Percentiles rank a stretch among this genome's conserved stretches.
Conservation (phyloP, 2,329 filamentous ascomycete species). For the Tolypocladium amazonense region DNA sequence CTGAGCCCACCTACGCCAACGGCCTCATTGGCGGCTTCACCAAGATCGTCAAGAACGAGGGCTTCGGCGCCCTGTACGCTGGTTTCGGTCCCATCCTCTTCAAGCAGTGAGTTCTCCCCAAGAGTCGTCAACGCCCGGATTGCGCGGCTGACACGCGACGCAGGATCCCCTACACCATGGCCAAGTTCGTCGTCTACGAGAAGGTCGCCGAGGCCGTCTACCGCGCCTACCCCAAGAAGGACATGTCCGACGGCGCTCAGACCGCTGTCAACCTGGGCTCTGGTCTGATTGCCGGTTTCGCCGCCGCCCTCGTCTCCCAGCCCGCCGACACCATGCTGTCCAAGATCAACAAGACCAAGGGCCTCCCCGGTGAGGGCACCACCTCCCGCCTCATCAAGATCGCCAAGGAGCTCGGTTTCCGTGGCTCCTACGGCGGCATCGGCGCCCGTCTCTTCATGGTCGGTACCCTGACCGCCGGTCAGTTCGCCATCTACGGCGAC, state of each 20-base stretch:
- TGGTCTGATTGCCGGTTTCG: constrained; percentile 55
- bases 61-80: constrained; percentile 78
- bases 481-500: constrained; percentile 82
- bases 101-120: constrained; percentile 25
- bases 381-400: constrained; percentile 78
- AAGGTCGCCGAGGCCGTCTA: constrained; percentile 72
- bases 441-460: constrained; percentile 57
- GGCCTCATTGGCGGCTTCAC: constrained; percentile 69
- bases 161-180: constrained; percentile 85
- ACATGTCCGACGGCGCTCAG: constrained; percentile 56
- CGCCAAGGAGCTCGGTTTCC: constrained; percentile 71
- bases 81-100: constrained; percentile 82
- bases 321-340: constrained; percentile 88
- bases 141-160: background rate
- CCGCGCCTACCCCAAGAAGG: constrained; percentile 58
- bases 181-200: constrained; percentile 92
- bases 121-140: background rate
- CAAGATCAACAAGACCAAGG: constrained; percentile 95
- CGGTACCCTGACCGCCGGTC: constrained; percentile 65
- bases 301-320: constrained; percentile 77
- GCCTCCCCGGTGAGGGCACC: constrained; percentile 75
- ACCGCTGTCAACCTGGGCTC: constrained; percentile 68
- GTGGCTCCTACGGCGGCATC: constrained; percentile 70
- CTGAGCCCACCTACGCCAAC: constrained; percentile 73
- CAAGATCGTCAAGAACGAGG: constrained; percentile 78